phyloP scores from a whole-genome alignment of 352 stramenopile species.

The Blastocystis sp. region DNA sequence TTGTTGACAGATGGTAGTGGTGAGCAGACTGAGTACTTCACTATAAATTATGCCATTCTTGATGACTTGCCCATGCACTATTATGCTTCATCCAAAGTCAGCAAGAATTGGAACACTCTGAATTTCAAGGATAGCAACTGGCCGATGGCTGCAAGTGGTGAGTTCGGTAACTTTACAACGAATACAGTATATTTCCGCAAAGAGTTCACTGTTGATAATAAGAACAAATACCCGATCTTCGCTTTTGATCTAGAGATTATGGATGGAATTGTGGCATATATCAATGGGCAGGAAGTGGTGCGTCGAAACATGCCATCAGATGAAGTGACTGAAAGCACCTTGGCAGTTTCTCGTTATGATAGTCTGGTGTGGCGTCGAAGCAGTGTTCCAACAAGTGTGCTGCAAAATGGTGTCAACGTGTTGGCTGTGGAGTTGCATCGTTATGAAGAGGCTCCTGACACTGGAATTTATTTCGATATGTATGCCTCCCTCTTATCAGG shows the following conservation, averaged over 20 bases:
- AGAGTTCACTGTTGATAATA: not conserved
- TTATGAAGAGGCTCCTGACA: not conserved
- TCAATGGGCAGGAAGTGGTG: conserved; percentile 6
- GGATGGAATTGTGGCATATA: not conserved
- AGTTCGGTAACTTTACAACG: conserved; percentile 4
- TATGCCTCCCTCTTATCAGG: not conserved
- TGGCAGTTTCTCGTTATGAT: not conserved
- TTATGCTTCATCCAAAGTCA: not conserved
- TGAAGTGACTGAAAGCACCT: not conserved
- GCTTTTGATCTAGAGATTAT: not conserved
- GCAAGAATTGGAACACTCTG: conserved; percentile 16
- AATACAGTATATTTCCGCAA: conserved; percentile 25
- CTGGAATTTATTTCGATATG: conserved; percentile 6
- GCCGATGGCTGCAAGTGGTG: not conserved
- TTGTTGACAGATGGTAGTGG: not conserved
- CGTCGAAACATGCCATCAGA: not conserved
- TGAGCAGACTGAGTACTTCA: conserved; percentile 15
- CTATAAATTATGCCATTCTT: conserved; percentile 14
- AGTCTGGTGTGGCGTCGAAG: not conserved
- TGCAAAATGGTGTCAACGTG: not conserved
- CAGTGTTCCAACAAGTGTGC: not conserved
- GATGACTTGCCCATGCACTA: not conserved
- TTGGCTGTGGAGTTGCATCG: conserved; percentile 27
- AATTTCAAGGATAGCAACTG: conserved; percentile 25
- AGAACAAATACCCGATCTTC: not conserved